Evolutionary conservation across 169 alveolate genomes (phyloP).

Genomic region (Cryptosporidium ubiquitum): DNA sequence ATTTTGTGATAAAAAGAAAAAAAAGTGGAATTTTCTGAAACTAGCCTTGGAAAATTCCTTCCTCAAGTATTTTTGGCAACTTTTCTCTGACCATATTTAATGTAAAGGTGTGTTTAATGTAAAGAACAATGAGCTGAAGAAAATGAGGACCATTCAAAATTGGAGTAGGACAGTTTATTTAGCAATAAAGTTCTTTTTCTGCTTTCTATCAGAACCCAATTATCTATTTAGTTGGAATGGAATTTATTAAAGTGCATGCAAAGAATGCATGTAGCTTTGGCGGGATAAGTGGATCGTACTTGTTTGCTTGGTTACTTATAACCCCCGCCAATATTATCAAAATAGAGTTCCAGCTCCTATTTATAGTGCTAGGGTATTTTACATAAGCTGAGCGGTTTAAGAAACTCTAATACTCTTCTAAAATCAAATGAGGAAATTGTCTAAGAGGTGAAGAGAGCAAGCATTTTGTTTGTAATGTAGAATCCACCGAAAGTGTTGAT

Average conservation of each 20-base stretch:
- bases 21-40: no score
- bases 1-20: not conserved
- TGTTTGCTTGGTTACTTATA: not conserved
- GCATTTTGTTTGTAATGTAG: conserved; percentile 82
- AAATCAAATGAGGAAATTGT: not conserved
- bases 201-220: not conserved
- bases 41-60: no score
- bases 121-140: not conserved
- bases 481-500: conserved; percentile 84
- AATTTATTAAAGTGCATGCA: not conserved
- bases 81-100: not conserved
- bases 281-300: not conserved
- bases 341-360: not conserved
- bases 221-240: no score
- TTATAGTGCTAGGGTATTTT: no score
- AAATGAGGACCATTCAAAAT: no score
- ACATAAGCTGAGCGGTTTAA: not conserved
- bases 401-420: no score
- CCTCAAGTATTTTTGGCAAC: not conserved
- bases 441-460: conserved; percentile 18
- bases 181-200: not conserved
- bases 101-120: not conserved
- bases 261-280: not conserved
- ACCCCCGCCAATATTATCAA: no score
- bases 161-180: not conserved